A percentile compares a stretch with the other conserved stretches of the same genome.
Conservation (phyloP, 805 yeast genomes). For the Torulaspora maleeae region DNA sequence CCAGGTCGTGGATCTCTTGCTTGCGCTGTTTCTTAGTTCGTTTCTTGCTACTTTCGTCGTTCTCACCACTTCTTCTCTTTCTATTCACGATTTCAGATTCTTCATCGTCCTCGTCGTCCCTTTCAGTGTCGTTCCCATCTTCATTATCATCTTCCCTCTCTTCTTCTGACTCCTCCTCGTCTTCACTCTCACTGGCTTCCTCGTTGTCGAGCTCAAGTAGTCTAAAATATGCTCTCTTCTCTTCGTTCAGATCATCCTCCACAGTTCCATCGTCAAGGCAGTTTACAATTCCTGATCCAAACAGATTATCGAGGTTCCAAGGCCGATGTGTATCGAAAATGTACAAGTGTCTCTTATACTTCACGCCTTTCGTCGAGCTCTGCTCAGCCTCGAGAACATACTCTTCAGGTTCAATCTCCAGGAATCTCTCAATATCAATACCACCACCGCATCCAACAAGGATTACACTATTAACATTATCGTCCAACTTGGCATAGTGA, state of each 20-base stretch:
- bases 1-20: slow-evolving; percentile 44
- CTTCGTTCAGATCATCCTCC: slow-evolving; percentile 52
- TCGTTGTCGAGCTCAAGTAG: slow-evolving; percentile 43
- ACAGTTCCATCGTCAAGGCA: slow-evolving; percentile 87
- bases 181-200: slow-evolving; percentile 37
- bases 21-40: slow-evolving; percentile 38
- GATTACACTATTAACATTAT: slow-evolving; percentile 68
- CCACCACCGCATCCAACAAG: slow-evolving; percentile 91
- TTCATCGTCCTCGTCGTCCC: slow-evolving; percentile 33
- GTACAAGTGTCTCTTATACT: slow-evolving; percentile 57
- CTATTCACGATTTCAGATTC: slow-evolving; percentile 23
- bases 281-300: slow-evolving; percentile 69
- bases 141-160: slow-evolving; percentile 34
- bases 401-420: slow-evolving; percentile 57
- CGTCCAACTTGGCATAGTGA: slow-evolving; percentile 62
- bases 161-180: slow-evolving; percentile 38
- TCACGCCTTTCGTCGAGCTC: slow-evolving; percentile 25
- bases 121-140: slow-evolving; percentile 25
- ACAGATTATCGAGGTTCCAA: slow-evolving; percentile 90
- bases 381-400: slow-evolving; percentile 39
- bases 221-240: slow-evolving; percentile 57
- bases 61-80: slow-evolving; percentile 19
- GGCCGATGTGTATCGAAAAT: slow-evolving; percentile 92
- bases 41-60: slow-evolving; percentile 14
- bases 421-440: slow-evolving; percentile 73